phyloP scores from a whole-genome alignment of 1,284 basidiomycete genomes.

The Cryptococcus floricola region DNA sequence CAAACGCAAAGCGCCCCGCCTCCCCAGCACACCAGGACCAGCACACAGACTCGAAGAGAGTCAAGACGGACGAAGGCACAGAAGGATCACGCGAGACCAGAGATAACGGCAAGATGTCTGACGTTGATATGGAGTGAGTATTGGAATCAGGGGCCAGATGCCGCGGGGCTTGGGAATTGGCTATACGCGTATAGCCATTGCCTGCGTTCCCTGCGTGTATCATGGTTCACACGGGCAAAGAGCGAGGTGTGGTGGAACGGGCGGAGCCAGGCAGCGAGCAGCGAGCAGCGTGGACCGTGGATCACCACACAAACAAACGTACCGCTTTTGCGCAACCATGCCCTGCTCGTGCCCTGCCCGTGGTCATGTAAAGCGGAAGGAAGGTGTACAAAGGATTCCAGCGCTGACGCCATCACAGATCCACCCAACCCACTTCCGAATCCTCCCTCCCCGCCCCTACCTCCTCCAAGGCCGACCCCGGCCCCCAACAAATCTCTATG shows the following conservation, averaged over 20 bases:
- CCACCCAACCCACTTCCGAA: conserved; percentile 22
- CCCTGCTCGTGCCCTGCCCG: too few species aligned
- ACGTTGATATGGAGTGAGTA: conserved; percentile 39
- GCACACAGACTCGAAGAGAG: not conserved
- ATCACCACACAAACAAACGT: too few species aligned
- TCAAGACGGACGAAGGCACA: not conserved
- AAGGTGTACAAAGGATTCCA: not conserved
- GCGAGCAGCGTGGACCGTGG: too few species aligned
- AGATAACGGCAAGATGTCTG: conserved; percentile 36
- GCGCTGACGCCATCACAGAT: conserved; percentile 3
- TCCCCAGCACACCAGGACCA: conserved; percentile 2
- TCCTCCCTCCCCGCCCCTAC: conserved; percentile 27
- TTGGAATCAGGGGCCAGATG: not conserved
- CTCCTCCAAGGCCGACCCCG: conserved; percentile 39
- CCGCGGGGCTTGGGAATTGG: not conserved
- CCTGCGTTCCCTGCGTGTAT: too few species aligned
- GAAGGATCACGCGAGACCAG: not conserved
- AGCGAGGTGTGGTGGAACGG: too few species aligned
- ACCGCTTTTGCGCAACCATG: too few species aligned
- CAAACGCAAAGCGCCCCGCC: conserved; percentile 2
- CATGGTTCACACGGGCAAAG: too few species aligned
- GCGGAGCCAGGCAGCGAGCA: too few species aligned
- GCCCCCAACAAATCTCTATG: conserved; percentile 68
- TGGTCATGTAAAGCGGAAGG: too few species aligned
- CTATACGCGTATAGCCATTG: too few species aligned